Percentiles rank a stretch among this genome's conserved stretches.
Evolutionary conservation across 2,329 filamentous ascomycete genomes (phyloP).

Genomic region (Diplodia seriata): DNA sequence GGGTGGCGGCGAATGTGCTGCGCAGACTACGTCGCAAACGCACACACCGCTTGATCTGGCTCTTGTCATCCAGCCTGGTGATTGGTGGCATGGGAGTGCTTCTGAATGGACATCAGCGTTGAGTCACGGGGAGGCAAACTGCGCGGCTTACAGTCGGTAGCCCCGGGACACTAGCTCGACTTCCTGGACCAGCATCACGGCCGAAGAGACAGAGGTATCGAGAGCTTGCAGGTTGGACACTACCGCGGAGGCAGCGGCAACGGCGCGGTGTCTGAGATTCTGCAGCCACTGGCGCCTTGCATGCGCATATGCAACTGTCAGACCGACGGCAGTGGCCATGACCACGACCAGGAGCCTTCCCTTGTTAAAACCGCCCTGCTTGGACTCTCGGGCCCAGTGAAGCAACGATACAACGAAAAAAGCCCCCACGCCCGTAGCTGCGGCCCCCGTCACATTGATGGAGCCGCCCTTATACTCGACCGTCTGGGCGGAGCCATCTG

Average conservation of each 20-base stretch:
- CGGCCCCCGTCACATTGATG: slow-evolving; percentile 69
- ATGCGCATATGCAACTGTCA: slow-evolving; percentile 71
- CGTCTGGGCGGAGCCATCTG: slow-evolving; percentile 38
- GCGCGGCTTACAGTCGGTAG: slow-evolving; percentile 73
- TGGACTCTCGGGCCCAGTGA: slow-evolving; percentile 69
- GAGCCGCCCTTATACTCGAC: slow-evolving; percentile 51
- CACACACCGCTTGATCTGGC: slow-evolving; percentile 78
- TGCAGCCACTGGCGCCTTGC: slow-evolving; percentile 82
- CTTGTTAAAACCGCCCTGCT: slow-evolving; percentile 61
- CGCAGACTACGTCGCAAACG: slow-evolving; percentile 79
- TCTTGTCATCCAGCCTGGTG: slow-evolving; percentile 84
- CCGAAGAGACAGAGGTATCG: slow-evolving; percentile 77
- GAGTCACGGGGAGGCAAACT: slow-evolving; percentile 31
- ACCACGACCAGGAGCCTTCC: slow-evolving; percentile 58
- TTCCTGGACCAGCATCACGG: slow-evolving; percentile 85
- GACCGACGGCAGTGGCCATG: slow-evolving; percentile 60
- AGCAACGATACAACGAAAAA: slow-evolving; percentile 71
- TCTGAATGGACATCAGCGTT: slow-evolving; percentile 56
- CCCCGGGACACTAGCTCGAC: slow-evolving; percentile 94
- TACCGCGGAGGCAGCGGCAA: slow-evolving; percentile 72
- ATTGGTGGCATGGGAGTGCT: slow-evolving; percentile 92
- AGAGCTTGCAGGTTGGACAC: slow-evolving; percentile 79
- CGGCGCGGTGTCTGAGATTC: slow-evolving; percentile 75
- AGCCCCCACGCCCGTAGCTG: slow-evolving; percentile 67
- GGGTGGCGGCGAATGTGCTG: slow-evolving; percentile 70